These are phyloP conservation scores for Chytriomyces sp. DNA, from an alignment of 192 early-diverging fungal species.

Conservation along the genomic window DNA sequence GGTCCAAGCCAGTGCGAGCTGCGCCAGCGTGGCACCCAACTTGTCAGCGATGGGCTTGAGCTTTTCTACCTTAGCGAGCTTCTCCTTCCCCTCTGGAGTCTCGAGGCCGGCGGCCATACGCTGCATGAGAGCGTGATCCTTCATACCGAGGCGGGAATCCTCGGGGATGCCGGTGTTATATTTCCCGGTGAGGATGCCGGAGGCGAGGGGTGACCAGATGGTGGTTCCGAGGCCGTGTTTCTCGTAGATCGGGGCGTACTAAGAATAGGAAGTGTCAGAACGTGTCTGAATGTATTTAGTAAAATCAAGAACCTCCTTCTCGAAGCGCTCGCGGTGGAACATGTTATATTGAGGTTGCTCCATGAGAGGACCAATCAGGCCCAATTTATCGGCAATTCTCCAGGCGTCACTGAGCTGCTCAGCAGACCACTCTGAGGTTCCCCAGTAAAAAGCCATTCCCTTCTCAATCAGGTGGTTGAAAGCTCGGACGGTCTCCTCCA, in stretches of 20 bases:
- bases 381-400: conserved; percentile 65
- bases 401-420: conserved; percentile 77
- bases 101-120: conserved; percentile 55
- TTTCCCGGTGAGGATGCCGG: conserved; percentile 69
- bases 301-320: conserved; percentile 33
- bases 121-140: conserved; percentile 62
- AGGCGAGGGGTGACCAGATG: conserved; percentile 79
- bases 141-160: conserved; percentile 66
- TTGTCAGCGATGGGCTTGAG: conserved; percentile 63
- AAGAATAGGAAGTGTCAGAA: conserved; percentile 67
- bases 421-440: conserved; percentile 78
- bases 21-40: conserved; percentile 61
- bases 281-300: conserved; percentile 64
- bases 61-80: conserved; percentile 65
- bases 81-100: conserved; percentile 66
- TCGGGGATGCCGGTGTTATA: conserved; percentile 71
- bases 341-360: conserved; percentile 84
- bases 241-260: conserved; percentile 71
- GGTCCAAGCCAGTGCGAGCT: conserved; percentile 77
- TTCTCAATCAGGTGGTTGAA: conserved; percentile 82
- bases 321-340: conserved; percentile 73
- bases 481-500: conserved; percentile 83
- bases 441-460: conserved; percentile 84
- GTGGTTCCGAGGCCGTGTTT: conserved; percentile 69
- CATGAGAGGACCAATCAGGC: conserved; percentile 71